phyloP scores from a whole-genome alignment of 2,329 filamentous ascomycete species.

The Rhynchosporium secalis region DNA sequence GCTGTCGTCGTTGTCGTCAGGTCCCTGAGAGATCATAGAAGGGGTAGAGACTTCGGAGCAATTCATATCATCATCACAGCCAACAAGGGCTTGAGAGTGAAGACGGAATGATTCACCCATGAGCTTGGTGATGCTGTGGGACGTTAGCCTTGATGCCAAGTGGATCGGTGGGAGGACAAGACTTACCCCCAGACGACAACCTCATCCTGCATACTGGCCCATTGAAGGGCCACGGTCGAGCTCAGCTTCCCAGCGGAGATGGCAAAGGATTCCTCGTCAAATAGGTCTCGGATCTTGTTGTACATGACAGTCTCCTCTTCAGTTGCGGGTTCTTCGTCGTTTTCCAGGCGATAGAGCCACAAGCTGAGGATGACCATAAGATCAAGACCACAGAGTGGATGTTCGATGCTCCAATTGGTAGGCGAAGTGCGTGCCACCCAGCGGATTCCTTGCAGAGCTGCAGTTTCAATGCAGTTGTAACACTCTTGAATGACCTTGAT shows the following conservation, averaged over 20 bases:
- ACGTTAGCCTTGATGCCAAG: slow-evolving; percentile 45
- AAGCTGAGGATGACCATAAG: slow-evolving; percentile 96
- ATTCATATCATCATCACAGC: slow-evolving; percentile 85
- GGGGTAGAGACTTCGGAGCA: slow-evolving; percentile 67
- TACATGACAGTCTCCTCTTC: slow-evolving; percentile 88
- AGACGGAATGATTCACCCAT: slow-evolving; percentile 99
- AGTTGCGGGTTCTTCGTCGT: slow-evolving; percentile 89
- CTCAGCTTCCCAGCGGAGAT: slow-evolving; percentile 81
- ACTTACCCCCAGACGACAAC: slow-evolving; percentile 99
- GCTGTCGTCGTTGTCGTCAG: slow-evolving; percentile 64
- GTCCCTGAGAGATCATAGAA: slow-evolving; percentile 71
- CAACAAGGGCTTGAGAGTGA: slow-evolving; percentile 89
- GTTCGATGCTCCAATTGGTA: slow-evolving; percentile 98
- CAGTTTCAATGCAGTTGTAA: slow-evolving; percentile 96
- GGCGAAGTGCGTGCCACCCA: slow-evolving; percentile 98
- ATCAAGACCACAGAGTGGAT: slow-evolving; percentile 93
- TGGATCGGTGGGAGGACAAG: slow-evolving; percentile 1
- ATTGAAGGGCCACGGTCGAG: slow-evolving; percentile 91
- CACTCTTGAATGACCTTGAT: slow-evolving; percentile 98
- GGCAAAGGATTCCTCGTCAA: slow-evolving; percentile 87
- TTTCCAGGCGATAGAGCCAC: slow-evolving; percentile 98
- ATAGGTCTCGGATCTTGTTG: slow-evolving; percentile 85
- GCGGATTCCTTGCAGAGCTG: slow-evolving; percentile 88
- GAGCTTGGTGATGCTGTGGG: slow-evolving; percentile 76
- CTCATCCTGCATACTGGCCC: slow-evolving; percentile 98